These are phyloP conservation scores for Tricholoma sp. DNA, from an alignment of 768 basidiomycete genomes.

Conservation along the genomic window DNA sequence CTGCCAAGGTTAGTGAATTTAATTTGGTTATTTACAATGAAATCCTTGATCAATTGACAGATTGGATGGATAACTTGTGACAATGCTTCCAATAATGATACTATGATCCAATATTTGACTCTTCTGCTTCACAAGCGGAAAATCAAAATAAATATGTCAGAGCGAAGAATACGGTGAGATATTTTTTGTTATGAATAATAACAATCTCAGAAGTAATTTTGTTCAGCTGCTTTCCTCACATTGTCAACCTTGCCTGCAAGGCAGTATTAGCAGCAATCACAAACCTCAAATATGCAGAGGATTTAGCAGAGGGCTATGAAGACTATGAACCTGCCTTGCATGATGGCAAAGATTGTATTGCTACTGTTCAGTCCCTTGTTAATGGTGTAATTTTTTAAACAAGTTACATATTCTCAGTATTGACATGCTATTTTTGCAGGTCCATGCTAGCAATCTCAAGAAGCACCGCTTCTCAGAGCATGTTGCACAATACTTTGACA, in stretches of 20 bases:
- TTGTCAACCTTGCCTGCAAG: too few species aligned
- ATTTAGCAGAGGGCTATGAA: background rate
- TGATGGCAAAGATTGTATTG: conserved; percentile 15
- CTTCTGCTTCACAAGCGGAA: conserved; percentile 10
- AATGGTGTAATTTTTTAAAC: conserved; percentile 14
- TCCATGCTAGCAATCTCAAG: background rate
- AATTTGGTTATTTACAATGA: background rate
- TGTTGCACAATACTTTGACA: background rate
- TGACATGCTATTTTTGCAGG: background rate
- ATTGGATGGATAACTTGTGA: conserved; percentile 34
- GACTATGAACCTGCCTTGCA: background rate
- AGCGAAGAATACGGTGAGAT: conserved; percentile 21
- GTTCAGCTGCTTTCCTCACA: conserved; percentile 27
- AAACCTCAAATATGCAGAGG: conserved; percentile 9
- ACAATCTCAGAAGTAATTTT: conserved; percentile 1
- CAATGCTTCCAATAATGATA: conserved; percentile 31
- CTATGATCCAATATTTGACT: conserved; percentile 21
- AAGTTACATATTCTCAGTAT: background rate
- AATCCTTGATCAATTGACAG: conserved; percentile 15
- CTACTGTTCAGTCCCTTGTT: conserved; percentile 17
- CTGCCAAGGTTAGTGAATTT: conserved; percentile 18
- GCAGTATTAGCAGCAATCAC: too few species aligned
- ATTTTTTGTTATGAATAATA: conserved; percentile 1
- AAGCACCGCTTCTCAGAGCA: conserved; percentile 17
- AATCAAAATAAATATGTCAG: conserved; percentile 18